Percentiles rank a stretch among this genome's conserved stretches.
phyloP scores from a whole-genome alignment of 1,139 yeast genomes.

The Candida sojae region DNA sequence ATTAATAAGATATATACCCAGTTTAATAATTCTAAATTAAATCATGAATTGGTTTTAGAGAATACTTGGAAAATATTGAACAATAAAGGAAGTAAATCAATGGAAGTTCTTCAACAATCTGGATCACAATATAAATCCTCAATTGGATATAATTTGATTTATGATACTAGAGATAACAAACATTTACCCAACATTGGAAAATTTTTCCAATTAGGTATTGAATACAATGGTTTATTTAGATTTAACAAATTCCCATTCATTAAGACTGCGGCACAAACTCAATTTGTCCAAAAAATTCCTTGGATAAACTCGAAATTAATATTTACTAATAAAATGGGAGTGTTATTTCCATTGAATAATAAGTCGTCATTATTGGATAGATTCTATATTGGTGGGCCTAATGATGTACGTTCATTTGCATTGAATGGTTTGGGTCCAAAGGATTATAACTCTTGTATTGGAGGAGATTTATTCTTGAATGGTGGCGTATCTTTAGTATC shows the following conservation, averaged over 20 bases:
- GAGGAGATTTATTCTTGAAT: slow-evolving; percentile 77
- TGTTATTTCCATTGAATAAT: slow-evolving; percentile 37
- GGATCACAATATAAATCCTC: slow-evolving; percentile 67
- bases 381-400: slow-evolving; percentile 70
- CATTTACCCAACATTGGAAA: slow-evolving; percentile 63
- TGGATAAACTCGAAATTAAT: slow-evolving; percentile 36
- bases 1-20: slow-evolving; percentile 50
- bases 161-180: slow-evolving; percentile 59
- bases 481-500: slow-evolving; percentile 72
- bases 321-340: slow-evolving; percentile 52
- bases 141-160: slow-evolving; percentile 48
- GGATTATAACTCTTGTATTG: slow-evolving; percentile 58
- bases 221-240: slow-evolving; percentile 51
- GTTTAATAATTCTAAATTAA: slow-evolving; percentile 19
- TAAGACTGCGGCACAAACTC: slow-evolving; percentile 52
- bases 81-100: slow-evolving; percentile 39
- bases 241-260: slow-evolving; percentile 33
- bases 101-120: slow-evolving; percentile 43
- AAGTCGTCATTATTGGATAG: slow-evolving; percentile 58
- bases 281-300: slow-evolving; percentile 32
- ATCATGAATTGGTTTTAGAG: slow-evolving; percentile 67
- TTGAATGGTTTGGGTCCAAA: slow-evolving; percentile 88
- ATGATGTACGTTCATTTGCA: slow-evolving; percentile 75
- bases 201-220: slow-evolving; percentile 54
- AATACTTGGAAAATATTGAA: slow-evolving; percentile 62